phyloP scores from a whole-genome alignment of 371 early-diverging fungal species.

The Capillidium rhysosporum region DNA sequence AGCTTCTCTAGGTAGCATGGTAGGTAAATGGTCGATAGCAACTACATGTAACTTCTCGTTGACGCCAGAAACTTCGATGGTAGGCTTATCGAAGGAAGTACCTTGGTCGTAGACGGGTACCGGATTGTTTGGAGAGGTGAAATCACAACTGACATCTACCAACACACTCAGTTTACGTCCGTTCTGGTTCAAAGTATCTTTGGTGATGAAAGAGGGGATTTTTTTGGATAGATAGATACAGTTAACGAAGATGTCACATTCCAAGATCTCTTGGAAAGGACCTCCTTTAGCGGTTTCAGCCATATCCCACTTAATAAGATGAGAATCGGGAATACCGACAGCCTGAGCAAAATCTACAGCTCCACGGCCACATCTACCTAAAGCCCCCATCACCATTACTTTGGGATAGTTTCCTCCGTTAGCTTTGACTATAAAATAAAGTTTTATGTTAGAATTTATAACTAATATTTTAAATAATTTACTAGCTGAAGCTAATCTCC shows the following conservation, averaged over 20 bases:
- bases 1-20: conserved; percentile 81
- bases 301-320: conserved; percentile 89
- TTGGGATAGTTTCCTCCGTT: conserved; percentile 45
- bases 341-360: conserved; percentile 65
- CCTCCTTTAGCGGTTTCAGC: conserved; percentile 83
- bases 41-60: conserved; percentile 49
- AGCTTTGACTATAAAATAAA: conserved; percentile 6
- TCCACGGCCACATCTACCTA: conserved; percentile 89
- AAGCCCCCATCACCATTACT: conserved; percentile 93
- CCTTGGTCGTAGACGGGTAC: conserved; percentile 78
- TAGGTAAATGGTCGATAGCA: conserved; percentile 92
- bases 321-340: conserved; percentile 59
- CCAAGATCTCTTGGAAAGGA: conserved; percentile 79
- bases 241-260: conserved; percentile 87
- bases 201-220: conserved; percentile 88
- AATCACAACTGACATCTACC: conserved; percentile 91
- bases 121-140: conserved; percentile 93
- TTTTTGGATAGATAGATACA: conserved; percentile 83
- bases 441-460: background rate
- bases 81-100: conserved; percentile 86
- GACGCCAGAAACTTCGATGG: conserved; percentile 31
- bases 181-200: conserved; percentile 37
- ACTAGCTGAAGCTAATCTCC: conserved; percentile 46
- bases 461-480: conserved; percentile 8
- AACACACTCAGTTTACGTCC: conserved; percentile 57